phyloP scores from a whole-genome alignment of 2,329 filamentous ascomycete species.

The Pseudogymnoascus sp. region DNA sequence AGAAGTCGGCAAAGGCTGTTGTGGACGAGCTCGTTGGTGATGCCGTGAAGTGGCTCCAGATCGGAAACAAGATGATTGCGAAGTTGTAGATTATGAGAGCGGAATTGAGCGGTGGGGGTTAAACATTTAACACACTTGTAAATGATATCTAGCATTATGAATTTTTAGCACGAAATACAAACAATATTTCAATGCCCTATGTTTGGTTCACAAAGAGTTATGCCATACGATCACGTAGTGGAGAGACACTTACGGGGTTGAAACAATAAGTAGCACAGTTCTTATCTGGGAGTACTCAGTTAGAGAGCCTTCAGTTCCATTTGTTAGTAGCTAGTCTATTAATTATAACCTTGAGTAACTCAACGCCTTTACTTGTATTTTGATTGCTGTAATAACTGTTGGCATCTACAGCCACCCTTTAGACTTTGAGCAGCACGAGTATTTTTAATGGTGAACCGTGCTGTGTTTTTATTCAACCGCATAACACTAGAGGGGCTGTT shows the following conservation, averaged over 20 bases:
- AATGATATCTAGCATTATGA: slow-evolving; percentile 7
- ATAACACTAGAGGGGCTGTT: not conserved
- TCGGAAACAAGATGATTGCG: slow-evolving; percentile 58
- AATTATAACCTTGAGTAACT: too few species aligned
- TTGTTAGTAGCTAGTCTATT: too few species aligned
- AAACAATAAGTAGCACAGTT: too few species aligned
- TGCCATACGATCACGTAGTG: not conserved
- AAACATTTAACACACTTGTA: slow-evolving; percentile 1
- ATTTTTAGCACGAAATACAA: not conserved
- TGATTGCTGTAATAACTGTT: too few species aligned
- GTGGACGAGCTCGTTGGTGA: slow-evolving; percentile 90
- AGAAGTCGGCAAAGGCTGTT: slow-evolving; percentile 82
- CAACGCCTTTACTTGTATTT: too few species aligned
- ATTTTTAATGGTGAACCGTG: too few species aligned
- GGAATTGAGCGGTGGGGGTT: not conserved
- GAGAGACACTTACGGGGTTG: too few species aligned
- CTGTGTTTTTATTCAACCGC: too few species aligned
- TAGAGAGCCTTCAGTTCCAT: too few species aligned
- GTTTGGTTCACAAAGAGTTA: not conserved
- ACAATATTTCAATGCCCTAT: not conserved
- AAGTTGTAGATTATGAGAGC: slow-evolving; percentile 49
- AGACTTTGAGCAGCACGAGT: too few species aligned
- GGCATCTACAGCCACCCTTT: too few species aligned
- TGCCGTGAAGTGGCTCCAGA: slow-evolving; percentile 62
- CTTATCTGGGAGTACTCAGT: too few species aligned